phyloP scores from a whole-genome alignment of 2,329 filamentous ascomycete genomes.

The Arthrobotrys sphaeroides region DNA sequence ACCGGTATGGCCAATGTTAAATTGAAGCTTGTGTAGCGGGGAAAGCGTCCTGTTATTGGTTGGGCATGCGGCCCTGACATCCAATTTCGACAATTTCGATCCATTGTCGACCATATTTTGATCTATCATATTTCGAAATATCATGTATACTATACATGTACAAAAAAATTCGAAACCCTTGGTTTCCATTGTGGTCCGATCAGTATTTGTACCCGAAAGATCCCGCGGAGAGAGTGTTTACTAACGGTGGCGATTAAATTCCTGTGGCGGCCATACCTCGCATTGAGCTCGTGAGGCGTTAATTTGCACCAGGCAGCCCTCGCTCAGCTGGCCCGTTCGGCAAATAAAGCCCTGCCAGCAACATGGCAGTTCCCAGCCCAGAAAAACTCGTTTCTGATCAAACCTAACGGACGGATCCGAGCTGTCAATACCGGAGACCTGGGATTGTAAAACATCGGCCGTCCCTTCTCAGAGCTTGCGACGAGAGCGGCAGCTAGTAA shows the following conservation, averaged over 20 bases:
- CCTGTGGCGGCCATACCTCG: not conserved
- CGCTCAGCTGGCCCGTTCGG: not conserved
- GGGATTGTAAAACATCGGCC: not conserved
- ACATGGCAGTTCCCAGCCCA: not conserved
- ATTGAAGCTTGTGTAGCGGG: not conserved
- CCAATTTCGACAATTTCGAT: not conserved
- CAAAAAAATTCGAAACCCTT: not conserved
- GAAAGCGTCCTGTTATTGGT: constrained; percentile 2
- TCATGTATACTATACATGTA: no score
- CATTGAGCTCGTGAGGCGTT: not conserved
- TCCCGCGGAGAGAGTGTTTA: not conserved
- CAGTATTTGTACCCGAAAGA: not conserved
- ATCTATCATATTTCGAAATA: no score
- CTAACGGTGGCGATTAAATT: not conserved
- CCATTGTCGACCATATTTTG: no score
- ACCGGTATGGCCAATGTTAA: constrained; percentile 13
- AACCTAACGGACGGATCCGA: constrained; percentile 1
- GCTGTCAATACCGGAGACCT: not conserved
- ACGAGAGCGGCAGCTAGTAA: not conserved
- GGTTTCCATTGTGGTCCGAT: not conserved
- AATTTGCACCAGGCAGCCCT: not conserved
- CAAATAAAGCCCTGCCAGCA: not conserved
- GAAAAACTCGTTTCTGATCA: not conserved
- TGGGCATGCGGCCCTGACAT: not conserved
- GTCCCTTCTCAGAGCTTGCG: not conserved